A percentile compares a stretch with the other conserved stretches of the same genome.
These are phyloP conservation scores for Vitis hybrid DNA, from an alignment of 177 flowering plant genomes.

Conservation along the genomic window DNA sequence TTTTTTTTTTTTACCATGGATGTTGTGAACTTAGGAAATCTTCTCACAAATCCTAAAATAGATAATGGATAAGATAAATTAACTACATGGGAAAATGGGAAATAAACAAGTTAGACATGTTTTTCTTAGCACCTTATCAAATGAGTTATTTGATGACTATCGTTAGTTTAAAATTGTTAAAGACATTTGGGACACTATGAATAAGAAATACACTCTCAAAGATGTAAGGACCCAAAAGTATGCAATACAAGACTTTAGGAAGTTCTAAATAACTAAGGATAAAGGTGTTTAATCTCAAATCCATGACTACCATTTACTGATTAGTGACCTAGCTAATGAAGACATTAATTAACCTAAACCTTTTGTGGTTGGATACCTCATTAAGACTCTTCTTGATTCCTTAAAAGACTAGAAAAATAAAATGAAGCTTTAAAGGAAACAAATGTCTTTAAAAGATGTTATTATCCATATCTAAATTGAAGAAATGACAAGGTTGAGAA, in stretches of 20 bases:
- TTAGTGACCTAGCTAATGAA: not conserved
- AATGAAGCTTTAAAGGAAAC: not conserved
- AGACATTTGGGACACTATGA: not conserved
- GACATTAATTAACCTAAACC: not conserved
- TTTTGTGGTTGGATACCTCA: not conserved
- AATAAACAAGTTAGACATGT: not conserved
- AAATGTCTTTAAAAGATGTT: not conserved
- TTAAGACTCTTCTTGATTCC: not conserved
- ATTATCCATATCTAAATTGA: too few species aligned
- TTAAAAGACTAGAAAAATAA: not conserved
- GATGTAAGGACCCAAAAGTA: not conserved
- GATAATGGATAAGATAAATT: not conserved
- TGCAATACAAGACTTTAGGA: not conserved
- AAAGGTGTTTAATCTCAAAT: slow-evolving; percentile 1
- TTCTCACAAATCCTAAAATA: not conserved
- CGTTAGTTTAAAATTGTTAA: not conserved
- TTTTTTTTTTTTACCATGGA: too few species aligned
- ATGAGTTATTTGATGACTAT: not conserved
- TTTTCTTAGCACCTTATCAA: not conserved
- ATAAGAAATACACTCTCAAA: not conserved
- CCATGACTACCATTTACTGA: not conserved
- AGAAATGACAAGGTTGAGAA: too few species aligned
- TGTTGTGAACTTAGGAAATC: too few species aligned
- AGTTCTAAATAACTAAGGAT: not conserved
- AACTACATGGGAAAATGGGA: not conserved